Percentiles rank a stretch among this genome's conserved stretches.
Conservation (phyloP, 805 yeast species). For the fission yeast (Schizosaccharomyces pombe) region ASM294v3 CU329670.1:4670501-4671000, state of each 20-base stretch:
- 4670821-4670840: slow-evolving; percentile 40
- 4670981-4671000: slow-evolving; percentile 20
- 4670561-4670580: slow-evolving; percentile 38
- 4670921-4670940: slow-evolving; percentile 59
- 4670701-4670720: slow-evolving; percentile 67
- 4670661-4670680: slow-evolving; percentile 31
- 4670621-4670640: slow-evolving; percentile 53
- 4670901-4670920: slow-evolving; percentile 23
- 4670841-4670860: slow-evolving; percentile 39
- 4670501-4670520: slow-evolving; percentile 34
- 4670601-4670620: slow-evolving; percentile 44
- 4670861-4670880: slow-evolving; percentile 30
- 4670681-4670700: slow-evolving; percentile 45
- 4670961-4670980: slow-evolving; percentile 44
- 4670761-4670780: slow-evolving; percentile 8
- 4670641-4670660: slow-evolving; percentile 42
- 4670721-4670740: slow-evolving; percentile 58
- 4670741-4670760: slow-evolving; percentile 48
- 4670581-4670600: slow-evolving; percentile 23
- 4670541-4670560: slow-evolving; percentile 37
- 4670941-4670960: slow-evolving; percentile 57
- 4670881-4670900: too few relatives aligned
- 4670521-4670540: slow-evolving; percentile 44
- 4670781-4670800: slow-evolving; percentile 30
- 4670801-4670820: slow-evolving; percentile 57